phyloP scores from a whole-genome alignment of 2,329 filamentous ascomycete species.

The Pseudogymnoascus sp. region DNA sequence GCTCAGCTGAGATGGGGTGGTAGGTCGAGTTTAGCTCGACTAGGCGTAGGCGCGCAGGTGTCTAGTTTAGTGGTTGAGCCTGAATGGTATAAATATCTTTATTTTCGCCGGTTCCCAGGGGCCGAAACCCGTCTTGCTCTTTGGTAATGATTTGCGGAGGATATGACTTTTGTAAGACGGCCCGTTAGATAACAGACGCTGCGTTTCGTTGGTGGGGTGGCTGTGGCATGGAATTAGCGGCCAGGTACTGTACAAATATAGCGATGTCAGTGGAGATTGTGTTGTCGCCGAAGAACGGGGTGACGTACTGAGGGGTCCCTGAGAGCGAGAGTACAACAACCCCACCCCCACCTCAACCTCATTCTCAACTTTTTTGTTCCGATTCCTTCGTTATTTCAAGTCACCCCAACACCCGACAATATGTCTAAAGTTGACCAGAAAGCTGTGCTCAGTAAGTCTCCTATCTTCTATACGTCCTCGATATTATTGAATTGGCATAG shows the following conservation, averaged over 20 bases:
- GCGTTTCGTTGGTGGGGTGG: slow-evolving; percentile 8
- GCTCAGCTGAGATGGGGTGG: neutral
- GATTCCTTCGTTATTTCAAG: slow-evolving; percentile 2
- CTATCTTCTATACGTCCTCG: slow-evolving; percentile 42
- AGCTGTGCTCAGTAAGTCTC: slow-evolving; percentile 55
- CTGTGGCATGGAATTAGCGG: neutral
- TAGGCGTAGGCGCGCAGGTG: neutral
- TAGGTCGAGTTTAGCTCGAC: neutral
- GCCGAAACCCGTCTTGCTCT: neutral
- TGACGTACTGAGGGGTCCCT: slow-evolving; percentile 3
- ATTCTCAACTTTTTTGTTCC: neutral
- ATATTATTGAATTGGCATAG: slow-evolving; percentile 53
- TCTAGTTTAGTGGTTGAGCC: neutral
- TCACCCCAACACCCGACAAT: slow-evolving; percentile 23
- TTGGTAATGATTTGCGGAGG: neutral
- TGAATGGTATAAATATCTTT: neutral
- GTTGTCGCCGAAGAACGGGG: slow-evolving; percentile 18
- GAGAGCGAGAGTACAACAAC: neutral
- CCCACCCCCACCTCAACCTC: slow-evolving; percentile 1
- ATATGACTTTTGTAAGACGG: neutral
- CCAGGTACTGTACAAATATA: neutral
- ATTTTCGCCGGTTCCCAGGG: neutral
- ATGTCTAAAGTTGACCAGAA: slow-evolving; percentile 67
- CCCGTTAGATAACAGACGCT: neutral
- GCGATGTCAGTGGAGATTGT: slow-evolving; percentile 3